Conservation (phyloP, 106 monocot species). For the Dactylorhiza incarnata region DNA sequence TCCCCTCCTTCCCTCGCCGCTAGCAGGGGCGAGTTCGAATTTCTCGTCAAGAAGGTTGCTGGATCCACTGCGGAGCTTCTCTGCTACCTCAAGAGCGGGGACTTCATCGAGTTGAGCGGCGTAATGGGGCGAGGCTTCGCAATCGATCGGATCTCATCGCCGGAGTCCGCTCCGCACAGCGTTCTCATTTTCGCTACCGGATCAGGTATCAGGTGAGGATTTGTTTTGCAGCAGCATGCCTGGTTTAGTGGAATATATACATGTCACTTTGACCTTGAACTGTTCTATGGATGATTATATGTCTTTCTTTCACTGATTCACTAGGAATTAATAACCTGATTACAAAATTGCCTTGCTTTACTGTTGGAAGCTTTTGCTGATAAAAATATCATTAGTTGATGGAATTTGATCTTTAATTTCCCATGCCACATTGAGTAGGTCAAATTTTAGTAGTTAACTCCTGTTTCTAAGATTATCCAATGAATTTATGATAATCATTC, state of each 20-base stretch:
- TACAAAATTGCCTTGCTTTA: not conserved
- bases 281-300: not conserved
- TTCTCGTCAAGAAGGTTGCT: slow-evolving; percentile 63
- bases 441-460: not conserved
- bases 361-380: not conserved
- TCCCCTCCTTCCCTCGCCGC: slow-evolving; percentile 45
- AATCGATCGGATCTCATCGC: slow-evolving; percentile 41
- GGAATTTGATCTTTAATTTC: not conserved
- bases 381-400: not conserved
- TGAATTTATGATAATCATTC: not conserved
- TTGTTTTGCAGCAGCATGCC: not conserved
- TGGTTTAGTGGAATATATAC: not conserved
- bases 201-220: slow-evolving; percentile 70
- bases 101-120: slow-evolving; percentile 50
- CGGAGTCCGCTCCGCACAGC: slow-evolving; percentile 4
- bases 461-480: not conserved
- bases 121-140: slow-evolving; percentile 77
- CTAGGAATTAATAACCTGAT: not conserved
- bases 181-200: slow-evolving; percentile 84
- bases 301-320: not conserved
- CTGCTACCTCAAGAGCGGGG: slow-evolving; percentile 55
- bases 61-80: slow-evolving; percentile 55
- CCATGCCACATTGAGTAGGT: not conserved
- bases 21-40: slow-evolving; percentile 36
- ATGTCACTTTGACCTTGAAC: not conserved